Base-by-base conservation (phyloP, 257 asterid species). In the Echites panduratus region DNA sequence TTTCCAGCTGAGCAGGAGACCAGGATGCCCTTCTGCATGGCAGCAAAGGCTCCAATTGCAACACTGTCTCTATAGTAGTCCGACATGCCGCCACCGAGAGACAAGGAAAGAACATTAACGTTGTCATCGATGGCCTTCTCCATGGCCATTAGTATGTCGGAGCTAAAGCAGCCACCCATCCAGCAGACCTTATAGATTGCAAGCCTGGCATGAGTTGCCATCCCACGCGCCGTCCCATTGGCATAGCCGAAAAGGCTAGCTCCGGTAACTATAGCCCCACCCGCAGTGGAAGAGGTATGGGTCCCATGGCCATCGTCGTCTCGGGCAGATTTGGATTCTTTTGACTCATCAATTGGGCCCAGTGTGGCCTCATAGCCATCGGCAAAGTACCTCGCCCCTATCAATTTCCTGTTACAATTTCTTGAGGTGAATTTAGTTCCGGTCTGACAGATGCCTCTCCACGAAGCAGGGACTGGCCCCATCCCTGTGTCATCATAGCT, bases 291-390 rank as follows among this genome's bases (percentile, higher is more conserved):
- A 5, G 99, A 79, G 0, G 99, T 94, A 82, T 94, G 99, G 41
- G 99, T 91, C 32, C 99, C 98, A 10, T 94, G 98, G 2, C 99
- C 99, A 17, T 91, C 97, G 68, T 89, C 96, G 66, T 94, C 99
- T 0, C 97, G 79, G 5, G 99, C 87, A 7, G 98, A 94, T 82
- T 73, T 94, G 0, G 89, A 88, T 26, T 91, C 98, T 66, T 79
- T 85, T 0, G 95, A 38, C 48, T 70, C 90, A 70, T 91, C 93
- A 20, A 91, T 77, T 20, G 95, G 87, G 62, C 97, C 97, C 22
- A 87, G 62, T 0, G 89, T 82, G 2, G 95, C 95, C 73, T 94
- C 99, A 26, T 89, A 89, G 3, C 99, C 97, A 1, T 32, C 85
- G 0, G 94, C 76, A 10, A 94, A 94, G 24, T 27, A 94, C 75